These are phyloP conservation scores for Vitis labrusca DNA, from an alignment of 164 flowering plant species.

Conservation along the genomic window DNA sequence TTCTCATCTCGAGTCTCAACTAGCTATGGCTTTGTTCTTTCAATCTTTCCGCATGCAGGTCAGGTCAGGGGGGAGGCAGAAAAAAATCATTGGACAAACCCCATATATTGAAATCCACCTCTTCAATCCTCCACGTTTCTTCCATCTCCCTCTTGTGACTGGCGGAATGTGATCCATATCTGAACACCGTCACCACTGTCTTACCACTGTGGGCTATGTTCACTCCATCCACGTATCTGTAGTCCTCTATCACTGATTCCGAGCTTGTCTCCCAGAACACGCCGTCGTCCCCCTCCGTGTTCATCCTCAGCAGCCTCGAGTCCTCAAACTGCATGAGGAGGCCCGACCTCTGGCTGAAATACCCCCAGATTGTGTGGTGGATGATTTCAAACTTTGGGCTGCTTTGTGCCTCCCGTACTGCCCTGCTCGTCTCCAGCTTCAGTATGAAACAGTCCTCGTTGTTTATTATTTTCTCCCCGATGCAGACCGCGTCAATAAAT, in stretches of 20 bases:
- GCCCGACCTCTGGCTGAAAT: constrained; percentile 77
- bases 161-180: constrained; percentile 69
- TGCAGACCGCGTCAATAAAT: constrained; percentile 46
- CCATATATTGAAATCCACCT: constrained; percentile 58
- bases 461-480: constrained; percentile 45
- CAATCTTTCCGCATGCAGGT: constrained; percentile 16
- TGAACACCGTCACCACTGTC: constrained; percentile 49
- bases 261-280: constrained; percentile 79
- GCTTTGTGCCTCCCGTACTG: constrained; percentile 41
- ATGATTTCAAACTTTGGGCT: constrained; percentile 49
- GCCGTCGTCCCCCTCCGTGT: constrained; percentile 32
- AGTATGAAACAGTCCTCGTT: constrained; percentile 53
- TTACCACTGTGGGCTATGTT: constrained; percentile 65
- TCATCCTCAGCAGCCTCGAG: constrained; percentile 53
- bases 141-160: constrained; percentile 71
- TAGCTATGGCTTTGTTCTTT: too few relatives aligned
- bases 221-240: constrained; percentile 60
- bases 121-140: constrained; percentile 68
- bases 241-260: constrained; percentile 65
- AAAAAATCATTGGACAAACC: constrained; percentile 52
- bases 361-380: constrained; percentile 59
- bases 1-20: too few relatives aligned
- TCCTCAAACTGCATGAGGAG: constrained; percentile 70
- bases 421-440: constrained; percentile 47
- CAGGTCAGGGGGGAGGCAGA: constrained; percentile 38